Evolutionary conservation across 352 stramenopile genomes (phyloP).

Genomic region (Phytophthora tubulina): DNA sequence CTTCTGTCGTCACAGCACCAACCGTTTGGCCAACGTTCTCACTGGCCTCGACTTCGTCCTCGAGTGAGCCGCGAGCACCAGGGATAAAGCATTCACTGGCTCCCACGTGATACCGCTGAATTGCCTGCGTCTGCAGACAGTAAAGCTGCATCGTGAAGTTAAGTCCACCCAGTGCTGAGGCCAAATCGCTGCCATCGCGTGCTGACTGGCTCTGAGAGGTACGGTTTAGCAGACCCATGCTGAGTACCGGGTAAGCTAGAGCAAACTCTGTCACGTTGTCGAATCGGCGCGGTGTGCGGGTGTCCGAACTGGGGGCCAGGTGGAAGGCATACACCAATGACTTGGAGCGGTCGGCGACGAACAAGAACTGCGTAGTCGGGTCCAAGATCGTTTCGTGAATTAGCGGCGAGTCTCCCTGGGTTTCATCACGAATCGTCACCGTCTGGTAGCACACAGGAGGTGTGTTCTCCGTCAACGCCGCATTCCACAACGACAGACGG

Average conservation of each 20-base stretch:
- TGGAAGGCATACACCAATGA: conserved; percentile 80
- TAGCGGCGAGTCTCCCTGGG: conserved; percentile 35
- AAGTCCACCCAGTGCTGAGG: conserved; percentile 31
- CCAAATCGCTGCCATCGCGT: conserved; percentile 43
- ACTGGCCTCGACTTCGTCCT: conserved; percentile 54
- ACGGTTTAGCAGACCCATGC: conserved; percentile 74
- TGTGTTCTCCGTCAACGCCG: conserved; percentile 62
- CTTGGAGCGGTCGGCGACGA: conserved; percentile 75
- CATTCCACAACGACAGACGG: conserved; percentile 51
- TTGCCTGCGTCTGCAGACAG: conserved; percentile 83
- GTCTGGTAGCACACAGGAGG: conserved; percentile 73
- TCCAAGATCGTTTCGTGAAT: conserved; percentile 79
- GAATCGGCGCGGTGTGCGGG: conserved; percentile 58
- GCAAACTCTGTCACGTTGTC: conserved; percentile 88
- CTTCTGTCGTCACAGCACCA: conserved; percentile 76
- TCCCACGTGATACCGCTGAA: conserved; percentile 84
- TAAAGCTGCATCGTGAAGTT: conserved; percentile 86
- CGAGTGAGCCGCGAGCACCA: conserved; percentile 40
- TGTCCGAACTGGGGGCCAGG: conserved; percentile 48
- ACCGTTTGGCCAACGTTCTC: conserved; percentile 71
- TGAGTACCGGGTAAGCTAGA: conserved; percentile 81
- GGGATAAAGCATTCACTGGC: conserved; percentile 71
- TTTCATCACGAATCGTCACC: conserved; percentile 55
- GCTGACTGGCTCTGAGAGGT: conserved; percentile 45
- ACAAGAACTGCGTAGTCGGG: conserved; percentile 75